Evolutionary conservation across 2,329 filamentous ascomycete genomes (phyloP).

Genomic region (Colletotrichum magnum): DNA sequence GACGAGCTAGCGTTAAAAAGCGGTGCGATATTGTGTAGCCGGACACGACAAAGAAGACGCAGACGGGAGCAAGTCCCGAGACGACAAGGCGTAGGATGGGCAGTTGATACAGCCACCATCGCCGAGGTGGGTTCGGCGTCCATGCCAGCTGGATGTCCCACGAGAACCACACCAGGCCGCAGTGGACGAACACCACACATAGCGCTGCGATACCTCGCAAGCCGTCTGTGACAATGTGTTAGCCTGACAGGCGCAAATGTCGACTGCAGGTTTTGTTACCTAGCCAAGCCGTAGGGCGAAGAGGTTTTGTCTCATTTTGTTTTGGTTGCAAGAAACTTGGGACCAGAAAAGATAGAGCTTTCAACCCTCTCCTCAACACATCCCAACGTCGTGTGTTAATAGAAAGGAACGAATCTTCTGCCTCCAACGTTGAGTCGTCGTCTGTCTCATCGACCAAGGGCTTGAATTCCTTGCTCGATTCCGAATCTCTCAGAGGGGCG

Average conservation of each 20-base stretch:
- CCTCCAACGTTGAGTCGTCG: constrained; percentile 8
- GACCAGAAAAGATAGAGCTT: not conserved
- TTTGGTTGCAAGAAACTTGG: constrained; percentile 17
- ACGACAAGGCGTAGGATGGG: constrained; percentile 48
- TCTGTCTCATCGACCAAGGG: constrained; percentile 7
- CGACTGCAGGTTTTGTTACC: not conserved
- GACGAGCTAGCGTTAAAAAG: constrained; percentile 45
- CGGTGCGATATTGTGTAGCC: constrained; percentile 52
- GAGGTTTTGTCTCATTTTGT: constrained; percentile 2
- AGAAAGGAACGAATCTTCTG: not conserved
- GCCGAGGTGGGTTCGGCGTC: constrained; percentile 12
- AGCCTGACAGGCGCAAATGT: not conserved
- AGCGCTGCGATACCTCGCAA: constrained; percentile 24
- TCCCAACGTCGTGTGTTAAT: not conserved
- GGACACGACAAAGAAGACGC: constrained; percentile 54
- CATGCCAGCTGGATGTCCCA: constrained; percentile 23
- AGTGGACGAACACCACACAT: constrained; percentile 18
- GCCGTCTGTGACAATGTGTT: constrained; percentile 1
- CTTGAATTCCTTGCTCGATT: constrained; percentile 15
- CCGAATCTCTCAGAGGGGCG: not conserved
- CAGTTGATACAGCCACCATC: constrained; percentile 40
- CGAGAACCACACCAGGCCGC: constrained; percentile 16
- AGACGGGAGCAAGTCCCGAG: constrained; percentile 48
- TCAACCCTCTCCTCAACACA: constrained; percentile 3
- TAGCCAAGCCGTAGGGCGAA: constrained; percentile 27